Base-by-base conservation (phyloP, 2,329 filamentous ascomycete genomes). In the Botrytis porri region DNA sequence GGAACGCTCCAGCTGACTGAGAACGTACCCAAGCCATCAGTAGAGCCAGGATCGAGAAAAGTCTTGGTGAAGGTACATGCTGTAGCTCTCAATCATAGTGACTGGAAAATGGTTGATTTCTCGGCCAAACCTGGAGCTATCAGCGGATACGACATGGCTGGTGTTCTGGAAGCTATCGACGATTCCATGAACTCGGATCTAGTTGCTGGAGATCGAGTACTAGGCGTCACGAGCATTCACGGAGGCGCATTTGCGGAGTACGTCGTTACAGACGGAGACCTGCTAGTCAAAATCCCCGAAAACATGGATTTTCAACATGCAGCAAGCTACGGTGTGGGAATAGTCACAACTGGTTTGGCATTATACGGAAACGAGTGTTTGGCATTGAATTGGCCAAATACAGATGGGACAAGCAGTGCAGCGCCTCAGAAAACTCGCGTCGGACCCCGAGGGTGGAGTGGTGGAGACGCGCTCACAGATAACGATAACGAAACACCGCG, bases 201-300 rank as follows among this genome's bases (percentile, higher is more conserved):
- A n/a, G 51, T 18, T 43, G 39, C 48, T 60, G 69, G 72, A 6
- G 69, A 73, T 61, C 69, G 72, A 35, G 72, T 73, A 22, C 48
- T 48, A 54, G 72, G 72, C 32, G 67, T 69, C 20, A 69, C 67
- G 10, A 48, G 54, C 7, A 61, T 72, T 54, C 72, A 71, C 32
- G 69, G 69, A n/a, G 72, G 72, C 29, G 45, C 69, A 37, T 73
- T 73, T 67, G 61, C 69, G 29, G 60, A 73, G 35, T 72, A 73
- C 60, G 72, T 72, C 39, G 22, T 39, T n/a, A 62, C 64, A 2
- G 54, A 57, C 41, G 69, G 57, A 37, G 29, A 72, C 25, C 41
- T 73, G 29, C n/a, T 72, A 32, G 48, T 73, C 29, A 72, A 71
- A 41, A 51, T 73, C 20, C 72, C 67, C 10, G 39, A 51, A 18